These are phyloP conservation scores for Spathaspora sp. DNA, from an alignment of 805 yeast species.

Conservation along the genomic window DNA sequence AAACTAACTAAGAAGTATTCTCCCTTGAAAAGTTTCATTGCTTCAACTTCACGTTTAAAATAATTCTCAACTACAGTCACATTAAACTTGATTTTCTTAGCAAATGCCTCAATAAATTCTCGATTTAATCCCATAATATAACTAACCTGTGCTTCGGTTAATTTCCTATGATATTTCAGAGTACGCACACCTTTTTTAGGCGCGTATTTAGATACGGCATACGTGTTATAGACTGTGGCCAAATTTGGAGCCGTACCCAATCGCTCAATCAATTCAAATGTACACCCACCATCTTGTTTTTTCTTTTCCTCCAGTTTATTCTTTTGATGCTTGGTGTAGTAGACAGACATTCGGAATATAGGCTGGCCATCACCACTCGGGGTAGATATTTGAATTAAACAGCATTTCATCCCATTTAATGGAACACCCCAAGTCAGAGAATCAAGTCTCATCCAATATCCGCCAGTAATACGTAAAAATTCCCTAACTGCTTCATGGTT, in stretches of 20 bases:
- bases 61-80: constrained; percentile 4
- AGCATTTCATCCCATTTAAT: constrained; percentile 7
- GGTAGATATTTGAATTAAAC: constrained; percentile 4
- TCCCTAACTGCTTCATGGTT: constrained; percentile 6
- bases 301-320: neutral
- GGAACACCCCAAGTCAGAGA: constrained; percentile 29
- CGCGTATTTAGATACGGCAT: neutral
- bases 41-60: constrained; percentile 8
- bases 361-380: neutral
- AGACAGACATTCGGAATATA: neutral
- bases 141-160: neutral
- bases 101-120: neutral
- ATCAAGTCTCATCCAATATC: constrained; percentile 24
- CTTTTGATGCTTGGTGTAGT: neutral
- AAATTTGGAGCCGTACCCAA: neutral
- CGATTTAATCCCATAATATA: neutral
- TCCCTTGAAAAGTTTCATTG: constrained; percentile 14
- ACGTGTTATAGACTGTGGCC: neutral
- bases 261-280: neutral
- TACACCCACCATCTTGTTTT: too few species aligned
- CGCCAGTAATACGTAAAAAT: constrained; percentile 6
- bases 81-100: neutral
- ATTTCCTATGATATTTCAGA: neutral
- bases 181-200: neutral
- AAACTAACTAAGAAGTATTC: constrained; percentile 26